These are phyloP conservation scores for Spirogloea muscicola DNA, from an alignment of 139 green algal genomes.

Conservation along the genomic window DNA sequence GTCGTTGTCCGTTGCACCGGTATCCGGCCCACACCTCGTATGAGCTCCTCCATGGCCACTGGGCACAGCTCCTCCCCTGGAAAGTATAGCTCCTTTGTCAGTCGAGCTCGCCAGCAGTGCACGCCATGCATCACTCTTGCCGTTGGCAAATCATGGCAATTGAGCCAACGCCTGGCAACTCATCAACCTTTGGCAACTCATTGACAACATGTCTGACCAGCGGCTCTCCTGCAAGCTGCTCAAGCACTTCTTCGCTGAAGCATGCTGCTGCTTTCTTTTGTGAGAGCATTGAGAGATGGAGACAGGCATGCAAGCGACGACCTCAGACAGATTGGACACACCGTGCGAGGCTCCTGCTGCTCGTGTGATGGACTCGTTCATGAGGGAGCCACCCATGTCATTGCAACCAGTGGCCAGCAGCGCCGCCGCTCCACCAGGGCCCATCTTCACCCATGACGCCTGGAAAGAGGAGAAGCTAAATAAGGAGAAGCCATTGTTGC, in stretches of 20 bases:
- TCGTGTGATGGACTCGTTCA: conserved; percentile 87
- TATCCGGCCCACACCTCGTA: conserved; percentile 54
- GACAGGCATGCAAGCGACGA: no score
- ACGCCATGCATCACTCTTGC: no score
- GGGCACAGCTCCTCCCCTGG: conserved; percentile 64
- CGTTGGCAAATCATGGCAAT: no score
- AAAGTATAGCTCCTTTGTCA: no score
- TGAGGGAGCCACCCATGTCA: conserved; percentile 85
- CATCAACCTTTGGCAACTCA: neutral
- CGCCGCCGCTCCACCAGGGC: conserved; percentile 56
- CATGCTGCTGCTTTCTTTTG: neutral
- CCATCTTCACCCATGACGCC: conserved; percentile 87
- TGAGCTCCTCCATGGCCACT: conserved; percentile 68
- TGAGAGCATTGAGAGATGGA: neutral
- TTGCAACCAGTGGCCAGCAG: conserved; percentile 78
- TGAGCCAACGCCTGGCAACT: neutral
- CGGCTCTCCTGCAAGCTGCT: neutral
- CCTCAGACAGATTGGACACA: neutral
- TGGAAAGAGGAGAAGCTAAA: conserved; percentile 35
- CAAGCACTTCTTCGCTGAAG: neutral
- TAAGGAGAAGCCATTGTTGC: neutral
- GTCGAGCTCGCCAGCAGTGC: no score
- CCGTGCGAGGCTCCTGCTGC: conserved; percentile 74
- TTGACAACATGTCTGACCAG: neutral
- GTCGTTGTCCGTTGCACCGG: conserved; percentile 72